Evolutionary conservation across 768 basidiomycete genomes (phyloP), one percentile per base, ranked within the genome.

Genomic region (Mycena galericulata): DNA sequence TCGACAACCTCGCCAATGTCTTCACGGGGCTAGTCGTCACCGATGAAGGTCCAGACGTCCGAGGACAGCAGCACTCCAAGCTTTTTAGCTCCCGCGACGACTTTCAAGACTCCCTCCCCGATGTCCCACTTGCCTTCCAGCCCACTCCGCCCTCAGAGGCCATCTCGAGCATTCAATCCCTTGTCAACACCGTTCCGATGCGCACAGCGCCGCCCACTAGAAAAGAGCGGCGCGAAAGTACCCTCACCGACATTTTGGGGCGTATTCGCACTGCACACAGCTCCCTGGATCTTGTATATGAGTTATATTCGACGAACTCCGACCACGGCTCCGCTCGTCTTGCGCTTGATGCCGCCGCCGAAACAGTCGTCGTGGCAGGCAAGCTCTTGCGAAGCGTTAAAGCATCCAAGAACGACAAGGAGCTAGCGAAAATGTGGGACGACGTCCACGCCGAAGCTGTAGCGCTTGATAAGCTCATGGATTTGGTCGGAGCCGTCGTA

Each of bases 81-180:
- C 67, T 68, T 22, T 68, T 68, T 38, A 68, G 60, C 67, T 53
- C 67, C 30, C 41, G 32, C 7, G 55, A 51, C 47, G 61, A 62
- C 41, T 66, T 67, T n/a, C 53, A 67, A 34, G 47, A 20, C 40
- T 30, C 53, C 59, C 29, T 55, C 38, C 41, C 60, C 61, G 29
- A 67, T 34, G 54, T 53, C 4, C 68, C 57, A 22, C 15, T 43
- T 34, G 51, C 34, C 30, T 56, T 64, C 43, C 51, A 60, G 50
- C 51, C 63, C 29, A 24, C 26, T 41, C 60, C 54, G 27, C 12
- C 26, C 26, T 3, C 29, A 55, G 63, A 65, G 14, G 57, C 51
- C 29, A 56, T 50, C n/a, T 15, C 50, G 30, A 69, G 62, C 51
- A 32, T 64, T 15, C 20, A 63, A n/a, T 54, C 54, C 29, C 18